A percentile compares a stretch with the other conserved stretches of the same genome.
Evolutionary conservation across 306 rosid genomes (phyloP).

Genomic region (Trifolium subterraneum): DNA sequence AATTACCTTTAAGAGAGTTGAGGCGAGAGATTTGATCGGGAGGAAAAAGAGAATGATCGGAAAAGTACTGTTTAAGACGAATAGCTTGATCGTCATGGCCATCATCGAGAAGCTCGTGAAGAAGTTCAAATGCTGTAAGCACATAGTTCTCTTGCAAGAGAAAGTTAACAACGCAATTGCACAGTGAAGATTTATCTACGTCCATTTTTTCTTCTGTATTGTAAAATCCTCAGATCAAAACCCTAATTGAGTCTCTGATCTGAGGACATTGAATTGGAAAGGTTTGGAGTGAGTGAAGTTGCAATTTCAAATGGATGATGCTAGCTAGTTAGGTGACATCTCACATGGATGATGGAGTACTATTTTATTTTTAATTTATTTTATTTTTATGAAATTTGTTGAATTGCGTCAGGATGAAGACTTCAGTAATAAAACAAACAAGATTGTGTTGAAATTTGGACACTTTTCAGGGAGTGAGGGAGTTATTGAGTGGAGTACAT

Average conservation of each 20-base stretch:
- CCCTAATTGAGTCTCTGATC: conserved; percentile 34
- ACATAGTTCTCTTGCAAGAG: conserved; percentile 89
- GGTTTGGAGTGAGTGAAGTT: conserved; percentile 33
- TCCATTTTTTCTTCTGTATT: conserved; percentile 50
- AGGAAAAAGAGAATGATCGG: conserved; percentile 81
- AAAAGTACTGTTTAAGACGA: conserved; percentile 84
- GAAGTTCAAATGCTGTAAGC: conserved; percentile 95
- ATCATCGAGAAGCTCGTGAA: conserved; percentile 97
- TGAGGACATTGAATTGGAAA: conserved; percentile 50
- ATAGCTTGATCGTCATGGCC: conserved; percentile 88
- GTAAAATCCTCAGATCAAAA: conserved; percentile 40
- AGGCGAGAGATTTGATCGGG: conserved; percentile 89
- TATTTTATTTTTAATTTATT: not conserved
- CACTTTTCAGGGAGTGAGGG: too few species aligned
- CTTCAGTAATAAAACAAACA: not conserved
- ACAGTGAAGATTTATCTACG: conserved; percentile 91
- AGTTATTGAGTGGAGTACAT: too few species aligned
- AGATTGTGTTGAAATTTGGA: not conserved
- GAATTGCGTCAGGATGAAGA: not conserved
- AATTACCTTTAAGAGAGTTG: conserved; percentile 75
- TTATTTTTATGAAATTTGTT: not conserved
- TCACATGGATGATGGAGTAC: not conserved
- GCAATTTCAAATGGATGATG: conserved; percentile 4
- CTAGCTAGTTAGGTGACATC: conserved; percentile 22
- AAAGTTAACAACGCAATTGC: conserved; percentile 98